Evolutionary conservation across 2,329 filamentous ascomycete genomes (phyloP).

Genomic region (Clarireedia paspali): DNA sequence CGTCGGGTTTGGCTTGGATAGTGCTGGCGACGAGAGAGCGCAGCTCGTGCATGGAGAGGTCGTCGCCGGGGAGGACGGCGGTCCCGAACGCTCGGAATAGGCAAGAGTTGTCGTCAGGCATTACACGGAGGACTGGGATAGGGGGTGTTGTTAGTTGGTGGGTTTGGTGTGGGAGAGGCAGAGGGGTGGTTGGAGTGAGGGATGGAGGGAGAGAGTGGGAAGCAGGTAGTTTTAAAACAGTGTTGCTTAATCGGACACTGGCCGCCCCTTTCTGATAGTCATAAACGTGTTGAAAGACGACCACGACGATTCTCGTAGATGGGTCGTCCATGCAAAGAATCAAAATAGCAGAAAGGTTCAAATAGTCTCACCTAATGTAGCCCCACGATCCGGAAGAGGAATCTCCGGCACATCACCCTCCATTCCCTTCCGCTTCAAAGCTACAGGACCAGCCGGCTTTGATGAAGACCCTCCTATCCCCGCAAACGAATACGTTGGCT

Average conservation of each 20-base stretch:
- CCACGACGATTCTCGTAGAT: no score
- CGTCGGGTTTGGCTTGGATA: slow-evolving; percentile 64
- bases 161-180: no score
- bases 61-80: slow-evolving; percentile 55
- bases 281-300: no score
- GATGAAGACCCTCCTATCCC: slow-evolving; percentile 3
- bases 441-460: slow-evolving; percentile 14
- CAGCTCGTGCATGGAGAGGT: slow-evolving; percentile 63
- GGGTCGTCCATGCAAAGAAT: neutral
- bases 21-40: slow-evolving; percentile 70
- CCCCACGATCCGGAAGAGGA: slow-evolving; percentile 41
- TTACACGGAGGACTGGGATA: slow-evolving; percentile 67
- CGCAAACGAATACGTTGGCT: slow-evolving; percentile 11
- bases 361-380: slow-evolving; percentile 39
- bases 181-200: no score
- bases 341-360: slow-evolving; percentile 29
- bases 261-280: no score
- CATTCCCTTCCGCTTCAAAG: slow-evolving; percentile 25
- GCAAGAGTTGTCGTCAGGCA: slow-evolving; percentile 95
- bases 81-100: slow-evolving; percentile 85
- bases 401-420: slow-evolving; percentile 29
- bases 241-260: no score
- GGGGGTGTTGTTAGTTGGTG: neutral
- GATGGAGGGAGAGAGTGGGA: no score
- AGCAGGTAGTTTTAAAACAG: no score